Base-by-base conservation (phyloP, 2,329 filamentous ascomycete genomes). In the Fusarium sp. region DNA sequence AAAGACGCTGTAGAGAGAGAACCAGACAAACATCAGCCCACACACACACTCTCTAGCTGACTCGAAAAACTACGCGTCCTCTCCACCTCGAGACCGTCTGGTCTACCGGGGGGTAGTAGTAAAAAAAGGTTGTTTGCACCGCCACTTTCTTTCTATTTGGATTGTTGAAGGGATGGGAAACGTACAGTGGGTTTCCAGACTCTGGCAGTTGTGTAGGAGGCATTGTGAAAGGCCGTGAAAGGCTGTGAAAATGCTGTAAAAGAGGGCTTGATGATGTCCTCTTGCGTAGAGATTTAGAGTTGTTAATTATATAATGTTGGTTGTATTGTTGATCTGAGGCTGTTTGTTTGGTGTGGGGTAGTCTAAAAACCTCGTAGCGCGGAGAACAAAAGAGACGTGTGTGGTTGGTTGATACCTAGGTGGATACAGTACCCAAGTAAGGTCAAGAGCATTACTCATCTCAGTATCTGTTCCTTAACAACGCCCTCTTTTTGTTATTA, bases 1-100 rank as follows among this genome's bases (percentile, higher is more conserved):
- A 79, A 93, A 91, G 66, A 89, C 86, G 70, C 81, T 83, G 61
- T 37, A 47, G 14, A 50, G 19, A 47, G 14, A 50, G 19, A 38
- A 52, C 46, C 44, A 63, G 53, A 37, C 52, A 66, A 57, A 51
- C 17, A 46, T 70, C 59, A 70, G 65, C 50, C 61, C 66, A 67
- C 61, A 61, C 49, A 50, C 57, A 55, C 54, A 39, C 45, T 47
- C 25, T 55, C 44, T 35, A 53, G 44, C 52, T 58, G 65, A 58
- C 63, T 63, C 60, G 37, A 35, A 44, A 62, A 59, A 52, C 31
- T 41, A 31, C 46, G 61, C 32, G 33, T 35, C 44, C 31, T 52
- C 62, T 65, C 62, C 57, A 59, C 56, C 56, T 48, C 42, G 42
- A 59, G 14, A 44, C 44, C 49, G 31, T 43, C n/a, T 31, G 17